Evolutionary conservation across 2,329 filamentous ascomycete species (phyloP).

Genomic region (Cryoendolithus antarcticus): DNA sequence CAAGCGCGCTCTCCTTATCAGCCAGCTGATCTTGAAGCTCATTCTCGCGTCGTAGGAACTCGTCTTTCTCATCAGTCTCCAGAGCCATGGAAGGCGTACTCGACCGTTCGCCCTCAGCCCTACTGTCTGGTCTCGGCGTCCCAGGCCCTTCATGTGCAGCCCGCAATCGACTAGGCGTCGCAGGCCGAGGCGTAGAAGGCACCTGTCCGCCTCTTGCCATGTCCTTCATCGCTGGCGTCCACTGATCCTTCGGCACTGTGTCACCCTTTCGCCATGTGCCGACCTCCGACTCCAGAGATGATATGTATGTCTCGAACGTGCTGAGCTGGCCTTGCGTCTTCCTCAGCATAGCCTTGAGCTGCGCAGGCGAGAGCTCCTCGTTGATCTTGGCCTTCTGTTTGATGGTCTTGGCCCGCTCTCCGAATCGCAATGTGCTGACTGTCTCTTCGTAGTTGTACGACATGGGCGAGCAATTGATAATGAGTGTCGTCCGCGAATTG

Average conservation of each 20-base stretch:
- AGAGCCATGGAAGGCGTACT: constrained; percentile 77
- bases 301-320: constrained; percentile 78
- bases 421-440: constrained; percentile 80
- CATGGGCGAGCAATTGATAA: constrained; percentile 98
- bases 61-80: constrained; percentile 93
- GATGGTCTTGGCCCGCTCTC: constrained; percentile 93
- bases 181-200: constrained; percentile 35
- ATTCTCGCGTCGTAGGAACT: constrained; percentile 89
- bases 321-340: constrained; percentile 85
- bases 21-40: constrained; percentile 93
- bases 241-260: constrained; percentile 74
- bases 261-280: constrained; percentile 81
- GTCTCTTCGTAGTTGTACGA: constrained; percentile 97
- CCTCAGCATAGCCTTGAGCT: constrained; percentile 85
- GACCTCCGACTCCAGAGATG: constrained; percentile 72
- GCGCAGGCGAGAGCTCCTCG: constrained; percentile 86
- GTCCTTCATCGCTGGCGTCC: constrained; percentile 56
- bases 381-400: constrained; percentile 99
- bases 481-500: constrained; percentile 95
- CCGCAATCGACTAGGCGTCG: constrained; percentile 47
- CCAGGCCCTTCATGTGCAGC: constrained; percentile 36
- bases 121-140: constrained; percentile 46
- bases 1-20: constrained; percentile 76
- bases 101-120: constrained; percentile 61
- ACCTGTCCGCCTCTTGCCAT: constrained; percentile 31